A percentile compares a stretch with the other conserved stretches of the same genome.
Conservation (phyloP, 176 grass and related monocot genomes). For the Otatea glauca region DNA sequence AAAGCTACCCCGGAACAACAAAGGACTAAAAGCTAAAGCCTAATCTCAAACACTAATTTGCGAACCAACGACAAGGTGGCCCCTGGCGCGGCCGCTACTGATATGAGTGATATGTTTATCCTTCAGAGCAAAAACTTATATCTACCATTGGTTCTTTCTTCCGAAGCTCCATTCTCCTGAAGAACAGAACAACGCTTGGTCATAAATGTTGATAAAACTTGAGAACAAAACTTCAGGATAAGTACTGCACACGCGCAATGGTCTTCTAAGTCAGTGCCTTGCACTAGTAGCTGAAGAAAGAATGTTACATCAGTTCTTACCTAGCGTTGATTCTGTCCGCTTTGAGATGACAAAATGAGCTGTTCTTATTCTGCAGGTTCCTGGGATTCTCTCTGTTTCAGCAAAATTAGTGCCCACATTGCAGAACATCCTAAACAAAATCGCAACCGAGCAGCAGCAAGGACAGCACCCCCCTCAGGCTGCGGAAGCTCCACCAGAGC, state of each 20-base stretch:
- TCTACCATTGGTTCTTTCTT: not conserved
- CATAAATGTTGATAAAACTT: not conserved
- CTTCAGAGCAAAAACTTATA: not conserved
- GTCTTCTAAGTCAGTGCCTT: not conserved
- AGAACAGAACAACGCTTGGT: not conserved
- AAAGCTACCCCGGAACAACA: no score
- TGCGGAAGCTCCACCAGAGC: conserved; percentile 10
- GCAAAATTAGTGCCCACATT: conserved; percentile 72
- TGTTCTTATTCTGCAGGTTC: conserved; percentile 52
- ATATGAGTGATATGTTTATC: not conserved
- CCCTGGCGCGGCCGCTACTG: not conserved
- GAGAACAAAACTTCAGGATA: not conserved
- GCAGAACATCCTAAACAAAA: conserved; percentile 63
- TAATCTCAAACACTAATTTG: no score
- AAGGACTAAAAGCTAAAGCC: no score
- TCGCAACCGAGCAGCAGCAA: conserved; percentile 52
- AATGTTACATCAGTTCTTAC: not conserved
- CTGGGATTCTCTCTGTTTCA: conserved; percentile 73
- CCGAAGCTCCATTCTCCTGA: not conserved
- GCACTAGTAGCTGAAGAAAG: not conserved
- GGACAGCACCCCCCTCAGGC: conserved; percentile 48
- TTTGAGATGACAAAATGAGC: not conserved
- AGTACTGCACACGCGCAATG: not conserved
- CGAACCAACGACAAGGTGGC: no score
- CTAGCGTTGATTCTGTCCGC: not conserved